Evolutionary conservation across 768 basidiomycete species (phyloP), one percentile per base, ranked within the genome.

Genomic region (Clitopilus hobsonii): DNA sequence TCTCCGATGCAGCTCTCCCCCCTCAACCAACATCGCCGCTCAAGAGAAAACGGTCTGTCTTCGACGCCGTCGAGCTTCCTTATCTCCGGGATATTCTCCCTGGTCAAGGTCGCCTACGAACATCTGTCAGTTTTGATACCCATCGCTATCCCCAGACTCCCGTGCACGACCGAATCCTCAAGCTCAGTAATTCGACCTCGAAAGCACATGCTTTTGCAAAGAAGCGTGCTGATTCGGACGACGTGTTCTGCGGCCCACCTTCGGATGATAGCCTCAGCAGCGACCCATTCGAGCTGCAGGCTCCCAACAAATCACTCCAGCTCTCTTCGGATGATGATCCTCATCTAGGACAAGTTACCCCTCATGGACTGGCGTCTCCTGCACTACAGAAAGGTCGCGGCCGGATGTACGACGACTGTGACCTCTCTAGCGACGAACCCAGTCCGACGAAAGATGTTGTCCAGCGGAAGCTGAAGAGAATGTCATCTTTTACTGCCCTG

Each of bases 351-450:
- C 84, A 87, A 65, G 83, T 88, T 16, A 88, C 85, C 0, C 86
- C 87, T n/a, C 79, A 80, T 56, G 83, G 84, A 60, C 67, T 89
- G 27, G 79, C 82, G 32, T 90, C 87, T 6, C 85, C 87, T 5
- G 76, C 73, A 20, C 67, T 79, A 38, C 80, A 75, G 29, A 76
- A 78, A 36, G 59, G 66, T 20, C 65, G 69, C 57, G 61, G 47
- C 52, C 27, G 18, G n/a, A 49, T 52, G 11, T 47, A 74, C 52
- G 66, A 69, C 27, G 30, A 51, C 23, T 27, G 26, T 27, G 74
- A 79, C 53, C 68, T 69, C 1, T 69, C 72, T 3, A 79, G 79
- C 61, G 83, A 84, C 59, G 78, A 79, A 61, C 68, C 69, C 23
- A 83, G 82, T 56, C 82, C 82, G 6, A 72, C 78, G 50, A 72